These are phyloP conservation scores for Mycena galopus DNA, from an alignment of 768 basidiomycete species.

Conservation along the genomic window DNA sequence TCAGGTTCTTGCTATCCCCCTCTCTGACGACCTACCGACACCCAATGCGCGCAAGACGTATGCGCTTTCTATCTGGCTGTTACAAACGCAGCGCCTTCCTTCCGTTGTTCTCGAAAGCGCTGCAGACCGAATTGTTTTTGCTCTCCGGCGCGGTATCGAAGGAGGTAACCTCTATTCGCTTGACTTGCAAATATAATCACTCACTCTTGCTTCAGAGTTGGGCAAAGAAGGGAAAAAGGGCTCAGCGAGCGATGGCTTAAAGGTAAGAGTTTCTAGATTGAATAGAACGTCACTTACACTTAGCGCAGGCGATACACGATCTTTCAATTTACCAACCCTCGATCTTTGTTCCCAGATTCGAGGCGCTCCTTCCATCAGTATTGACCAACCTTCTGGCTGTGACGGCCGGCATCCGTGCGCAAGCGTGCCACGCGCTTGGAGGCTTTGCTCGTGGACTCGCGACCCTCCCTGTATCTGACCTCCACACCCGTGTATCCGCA, in stretches of 20 bases:
- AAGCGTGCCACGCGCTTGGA: constrained; percentile 83
- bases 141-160: constrained; percentile 81
- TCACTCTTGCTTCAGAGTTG: constrained; percentile 57
- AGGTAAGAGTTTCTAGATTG: constrained; percentile 57
- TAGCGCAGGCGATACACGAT: constrained; percentile 30
- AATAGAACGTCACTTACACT: constrained; percentile 6
- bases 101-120: constrained; percentile 70
- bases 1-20: constrained; percentile 77
- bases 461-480: constrained; percentile 57
- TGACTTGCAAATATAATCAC: neutral
- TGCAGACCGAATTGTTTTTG: constrained; percentile 76
- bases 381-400: constrained; percentile 73
- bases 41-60: constrained; percentile 91
- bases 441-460: constrained; percentile 72
- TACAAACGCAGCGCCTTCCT: constrained; percentile 81
- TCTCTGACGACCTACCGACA: constrained; percentile 77
- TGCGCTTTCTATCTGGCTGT: constrained; percentile 79
- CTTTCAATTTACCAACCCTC: constrained; percentile 72
- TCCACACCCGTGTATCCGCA: constrained; percentile 68
- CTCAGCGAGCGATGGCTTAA: constrained; percentile 81
- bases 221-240: constrained; percentile 94
- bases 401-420: constrained; percentile 72
- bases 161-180: constrained; percentile 50
- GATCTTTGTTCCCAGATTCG: constrained; percentile 79
- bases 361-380: constrained; percentile 67